A percentile compares a stretch with the other conserved stretches of the same genome.
Conservation (phyloP, 2,329 filamentous ascomycete genomes). For the Sclerotinia subarctica region DNA sequence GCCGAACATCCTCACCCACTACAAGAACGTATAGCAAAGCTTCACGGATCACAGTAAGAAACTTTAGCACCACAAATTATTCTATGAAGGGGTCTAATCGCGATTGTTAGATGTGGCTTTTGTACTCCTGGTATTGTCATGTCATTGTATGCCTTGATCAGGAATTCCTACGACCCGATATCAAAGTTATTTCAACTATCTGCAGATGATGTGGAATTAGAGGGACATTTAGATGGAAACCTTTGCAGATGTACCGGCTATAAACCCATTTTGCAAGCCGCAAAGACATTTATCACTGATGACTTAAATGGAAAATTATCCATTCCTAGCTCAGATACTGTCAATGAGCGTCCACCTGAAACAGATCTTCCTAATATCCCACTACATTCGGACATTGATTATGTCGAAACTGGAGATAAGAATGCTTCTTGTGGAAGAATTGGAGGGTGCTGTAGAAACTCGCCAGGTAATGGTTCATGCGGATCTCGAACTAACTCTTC, state of each 20-base stretch:
- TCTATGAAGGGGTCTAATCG: neutral
- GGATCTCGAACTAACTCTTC: slow-evolving; percentile 19
- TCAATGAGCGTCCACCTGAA: slow-evolving; percentile 40
- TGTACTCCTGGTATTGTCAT: slow-evolving; percentile 97
- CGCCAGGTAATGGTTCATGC: slow-evolving; percentile 43
- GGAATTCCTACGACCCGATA: slow-evolving; percentile 70
- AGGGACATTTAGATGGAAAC: slow-evolving; percentile 90
- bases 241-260: slow-evolving; percentile 94
- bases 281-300: slow-evolving; percentile 71
- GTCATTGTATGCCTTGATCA: slow-evolving; percentile 86
- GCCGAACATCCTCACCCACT: slow-evolving; percentile 79
- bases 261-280: slow-evolving; percentile 87
- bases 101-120: slow-evolving; percentile 49
- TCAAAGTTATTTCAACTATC: slow-evolving; percentile 41
- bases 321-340: slow-evolving; percentile 64
- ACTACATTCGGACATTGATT: slow-evolving; percentile 29
- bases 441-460: slow-evolving; percentile 67
- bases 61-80: neutral
- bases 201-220: slow-evolving; percentile 70
- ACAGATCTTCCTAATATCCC: slow-evolving; percentile 23
- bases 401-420: slow-evolving; percentile 17
- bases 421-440: slow-evolving; percentile 33
- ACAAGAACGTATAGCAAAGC: slow-evolving; percentile 84
- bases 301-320: slow-evolving; percentile 43
- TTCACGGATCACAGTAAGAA: slow-evolving; percentile 81